Evolutionary conservation across 2,329 filamentous ascomycete species (phyloP).

Genomic region (Neonectria magnoliae): DNA sequence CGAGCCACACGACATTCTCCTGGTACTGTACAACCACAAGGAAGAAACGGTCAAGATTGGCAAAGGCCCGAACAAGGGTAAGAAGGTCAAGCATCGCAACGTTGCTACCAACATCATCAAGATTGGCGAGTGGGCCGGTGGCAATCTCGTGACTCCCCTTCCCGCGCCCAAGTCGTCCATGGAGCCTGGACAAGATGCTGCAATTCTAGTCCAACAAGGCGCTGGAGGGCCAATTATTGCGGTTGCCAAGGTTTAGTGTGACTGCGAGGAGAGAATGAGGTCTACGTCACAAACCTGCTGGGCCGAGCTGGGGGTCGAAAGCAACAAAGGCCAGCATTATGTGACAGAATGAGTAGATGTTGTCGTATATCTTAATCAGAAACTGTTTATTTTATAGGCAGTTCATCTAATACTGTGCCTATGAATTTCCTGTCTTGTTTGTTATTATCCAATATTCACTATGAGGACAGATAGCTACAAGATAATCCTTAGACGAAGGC

Average conservation of each 20-base stretch:
- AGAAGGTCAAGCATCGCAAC: constrained; percentile 48
- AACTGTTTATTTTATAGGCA: no score
- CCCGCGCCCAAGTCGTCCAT: constrained; percentile 35
- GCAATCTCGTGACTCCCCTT: constrained; percentile 41
- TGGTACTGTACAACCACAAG: constrained; percentile 42
- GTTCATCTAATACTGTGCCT: no score
- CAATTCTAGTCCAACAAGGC: constrained; percentile 42
- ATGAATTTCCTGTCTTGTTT: no score
- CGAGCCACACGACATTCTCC: constrained; percentile 28
- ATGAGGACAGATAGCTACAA: no score
- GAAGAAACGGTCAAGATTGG: constrained; percentile 44
- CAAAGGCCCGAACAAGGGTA: constrained; percentile 48
- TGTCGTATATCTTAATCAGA: no score
- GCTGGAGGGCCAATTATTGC: constrained; percentile 42
- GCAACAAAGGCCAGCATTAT: no score
- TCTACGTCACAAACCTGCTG: neutral
- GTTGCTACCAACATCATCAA: constrained; percentile 45
- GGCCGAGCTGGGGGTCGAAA: no score
- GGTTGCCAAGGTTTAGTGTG: constrained; percentile 30
- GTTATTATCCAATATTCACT: no score
- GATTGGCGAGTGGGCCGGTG: constrained; percentile 49
- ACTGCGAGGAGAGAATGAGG: no score
- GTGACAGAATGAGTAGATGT: no score
- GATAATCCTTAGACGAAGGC: no score
- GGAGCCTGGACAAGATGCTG: constrained; percentile 40